These are phyloP conservation scores for Lentinula sp. DNA, from an alignment of 768 basidiomycete genomes.

Conservation along the genomic window DNA sequence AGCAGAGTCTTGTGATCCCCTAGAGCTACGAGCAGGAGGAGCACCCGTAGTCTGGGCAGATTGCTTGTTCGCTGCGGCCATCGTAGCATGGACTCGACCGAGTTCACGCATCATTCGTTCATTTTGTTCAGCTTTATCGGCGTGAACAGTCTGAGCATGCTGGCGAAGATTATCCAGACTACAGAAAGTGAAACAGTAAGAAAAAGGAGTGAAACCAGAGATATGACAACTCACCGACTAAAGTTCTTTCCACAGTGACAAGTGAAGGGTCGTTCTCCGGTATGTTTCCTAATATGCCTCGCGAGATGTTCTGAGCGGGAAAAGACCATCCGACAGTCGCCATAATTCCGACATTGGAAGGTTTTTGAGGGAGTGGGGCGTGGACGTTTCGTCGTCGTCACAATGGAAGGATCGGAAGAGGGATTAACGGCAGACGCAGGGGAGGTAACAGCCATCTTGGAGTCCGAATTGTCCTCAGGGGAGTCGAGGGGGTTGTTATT, in stretches of 20 bases:
- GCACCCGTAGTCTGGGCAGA: slow-evolving; percentile 13
- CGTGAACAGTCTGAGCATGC: slow-evolving; percentile 94
- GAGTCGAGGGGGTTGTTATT: background rate
- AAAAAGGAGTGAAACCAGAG: background rate
- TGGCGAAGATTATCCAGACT: slow-evolving; percentile 96
- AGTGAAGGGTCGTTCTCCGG: slow-evolving; percentile 92
- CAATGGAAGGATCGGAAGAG: background rate
- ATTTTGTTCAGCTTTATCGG: slow-evolving; percentile 88
- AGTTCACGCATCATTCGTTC: slow-evolving; percentile 90
- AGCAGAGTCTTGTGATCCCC: slow-evolving; percentile 3
- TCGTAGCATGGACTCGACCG: slow-evolving; percentile 74
- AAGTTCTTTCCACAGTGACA: slow-evolving; percentile 90
- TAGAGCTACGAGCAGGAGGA: background rate
- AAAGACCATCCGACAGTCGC: slow-evolving; percentile 96
- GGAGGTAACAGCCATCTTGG: slow-evolving; percentile 3
- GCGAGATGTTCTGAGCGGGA: slow-evolving; percentile 8
- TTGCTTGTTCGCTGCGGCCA: slow-evolving; percentile 54
- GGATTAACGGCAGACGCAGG: background rate
- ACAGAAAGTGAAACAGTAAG: slow-evolving; percentile 53
- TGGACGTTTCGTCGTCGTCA: slow-evolving; percentile 46
- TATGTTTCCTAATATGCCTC: slow-evolving; percentile 73
- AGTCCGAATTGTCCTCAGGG: background rate
- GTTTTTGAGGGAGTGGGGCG: slow-evolving; percentile 86
- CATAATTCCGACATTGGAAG: slow-evolving; percentile 92
- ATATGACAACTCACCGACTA: background rate